Evolutionary conservation across 2,329 filamentous ascomycete species (phyloP), one percentile per base, ranked within the genome.

Genomic region (Penicillium crustosum): DNA sequence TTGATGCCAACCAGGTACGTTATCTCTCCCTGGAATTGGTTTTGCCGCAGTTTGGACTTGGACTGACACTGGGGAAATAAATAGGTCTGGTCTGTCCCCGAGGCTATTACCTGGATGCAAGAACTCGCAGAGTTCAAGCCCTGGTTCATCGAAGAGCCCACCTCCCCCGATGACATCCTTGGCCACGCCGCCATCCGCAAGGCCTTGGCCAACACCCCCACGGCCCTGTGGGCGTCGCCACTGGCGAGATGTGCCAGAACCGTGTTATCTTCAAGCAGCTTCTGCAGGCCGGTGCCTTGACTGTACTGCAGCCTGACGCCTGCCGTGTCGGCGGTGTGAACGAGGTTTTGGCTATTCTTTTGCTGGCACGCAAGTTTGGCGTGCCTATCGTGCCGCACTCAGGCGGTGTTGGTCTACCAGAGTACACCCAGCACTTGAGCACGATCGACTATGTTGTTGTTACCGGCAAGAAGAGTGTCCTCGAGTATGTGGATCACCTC

Each of bases 71-170:
- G 4, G 8, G 15, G 15, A 10, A 29, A 29, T 21, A 27, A 31
- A 39, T 55, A 82, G 79, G 81, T 94, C 58, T 96, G 91, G 91
- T 91, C 88, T 50, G 91, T 96, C 36, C 90, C 91, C 1, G 91
- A 96, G 77, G 91, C 92, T 8, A 91, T 96, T 67, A 85, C 84
- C 61, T 91, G 93, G 80, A 95, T 96, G 91, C 83, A 87, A 70
- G 77, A 91, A 70, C 86, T 96, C 47, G 84, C 84, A 56, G 87
- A 92, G 67, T 96, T 92, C 80, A 89, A 89, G 62, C 73, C 73
- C 29, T 94, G 91, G 89, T 96, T 96, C 79, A 96, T 96, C 71
- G 92, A 96, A 79, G 92, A 96, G 82, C 92, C 92, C 2, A 96
- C 92, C 15, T 91, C 87, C 23, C 92, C 92, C 13, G 92, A 96